A percentile compares a stretch with the other conserved stretches of the same genome.
Conservation (phyloP, 2,329 filamentous ascomycete species). For the Thelonectria olida region DNA sequence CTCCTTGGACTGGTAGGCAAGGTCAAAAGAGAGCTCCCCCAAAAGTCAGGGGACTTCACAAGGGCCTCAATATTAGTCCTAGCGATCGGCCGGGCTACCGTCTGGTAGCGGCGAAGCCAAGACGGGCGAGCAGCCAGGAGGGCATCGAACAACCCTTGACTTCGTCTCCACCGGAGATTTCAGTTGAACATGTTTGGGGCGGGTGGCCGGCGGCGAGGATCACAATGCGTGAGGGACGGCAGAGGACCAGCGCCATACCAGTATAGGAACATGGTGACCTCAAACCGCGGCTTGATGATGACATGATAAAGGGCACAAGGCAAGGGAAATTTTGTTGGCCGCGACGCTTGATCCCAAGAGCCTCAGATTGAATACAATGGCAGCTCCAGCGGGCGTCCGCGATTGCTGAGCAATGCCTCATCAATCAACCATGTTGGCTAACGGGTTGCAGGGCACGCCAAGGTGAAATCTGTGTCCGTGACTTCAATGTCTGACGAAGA, state of each 20-base stretch:
- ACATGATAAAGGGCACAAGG: slow-evolving; percentile 1
- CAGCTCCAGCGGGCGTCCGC: background rate
- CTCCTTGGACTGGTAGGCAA: slow-evolving; percentile 5
- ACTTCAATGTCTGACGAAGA: background rate
- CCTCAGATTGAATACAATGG: background rate
- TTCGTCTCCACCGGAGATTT: slow-evolving; percentile 18
- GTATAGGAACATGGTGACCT: slow-evolving; percentile 17
- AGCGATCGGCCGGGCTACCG: slow-evolving; percentile 38
- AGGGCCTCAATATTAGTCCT: slow-evolving; percentile 19
- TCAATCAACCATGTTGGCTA: background rate
- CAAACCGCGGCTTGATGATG: slow-evolving; percentile 12
- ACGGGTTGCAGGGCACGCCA: background rate
- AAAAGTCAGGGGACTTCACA: slow-evolving; percentile 20
- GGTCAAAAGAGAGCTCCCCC: background rate
- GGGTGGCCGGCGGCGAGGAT: slow-evolving; percentile 3
- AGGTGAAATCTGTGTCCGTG: background rate
- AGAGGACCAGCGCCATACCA: slow-evolving; percentile 26
- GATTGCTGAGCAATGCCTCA: slow-evolving; percentile 1
- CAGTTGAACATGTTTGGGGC: slow-evolving; percentile 1
- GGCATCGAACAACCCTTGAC: slow-evolving; percentile 11
- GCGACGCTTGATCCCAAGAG: background rate
- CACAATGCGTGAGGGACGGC: slow-evolving; percentile 8
- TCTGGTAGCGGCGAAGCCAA: slow-evolving; percentile 39
- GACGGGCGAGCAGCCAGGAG: slow-evolving; percentile 24
- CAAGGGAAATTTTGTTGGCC: slow-evolving; percentile 5